A percentile compares a stretch with the other conserved stretches of the same genome.
Evolutionary conservation across 768 basidiomycete species (phyloP).

Genomic region (Mycena venus): DNA sequence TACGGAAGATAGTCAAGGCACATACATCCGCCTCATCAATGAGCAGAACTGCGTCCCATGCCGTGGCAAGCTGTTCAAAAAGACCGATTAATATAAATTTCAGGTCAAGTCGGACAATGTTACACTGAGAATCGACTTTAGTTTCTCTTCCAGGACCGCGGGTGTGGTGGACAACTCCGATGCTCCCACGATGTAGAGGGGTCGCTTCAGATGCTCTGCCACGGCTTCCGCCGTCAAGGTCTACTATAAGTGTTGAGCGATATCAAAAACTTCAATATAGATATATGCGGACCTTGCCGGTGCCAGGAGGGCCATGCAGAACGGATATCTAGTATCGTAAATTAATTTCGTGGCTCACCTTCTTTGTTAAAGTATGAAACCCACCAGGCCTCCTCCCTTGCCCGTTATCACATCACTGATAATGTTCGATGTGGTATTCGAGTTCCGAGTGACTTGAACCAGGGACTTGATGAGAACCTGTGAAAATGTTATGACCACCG

Average conservation of each 20-base stretch:
- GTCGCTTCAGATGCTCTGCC: constrained; percentile 40
- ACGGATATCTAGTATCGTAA: constrained; percentile 33
- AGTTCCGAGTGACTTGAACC: constrained; percentile 40
- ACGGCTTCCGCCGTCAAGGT: constrained; percentile 46
- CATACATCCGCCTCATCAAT: constrained; percentile 43
- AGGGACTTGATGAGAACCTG: constrained; percentile 41
- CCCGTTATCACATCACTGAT: constrained; percentile 49
- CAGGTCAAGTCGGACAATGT: background rate
- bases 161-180: constrained; percentile 40
- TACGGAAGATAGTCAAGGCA: background rate
- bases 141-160: constrained; percentile 34
- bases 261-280: background rate
- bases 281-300: constrained; percentile 26
- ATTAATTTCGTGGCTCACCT: background rate
- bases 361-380: constrained; percentile 12
- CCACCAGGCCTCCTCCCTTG: constrained; percentile 52
- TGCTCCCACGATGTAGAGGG: constrained; percentile 40
- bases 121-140: constrained; percentile 37
- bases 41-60: constrained; percentile 39
- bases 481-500: constrained; percentile 34
- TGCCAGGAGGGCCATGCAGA: constrained; percentile 42
- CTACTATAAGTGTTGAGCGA: constrained; percentile 9
- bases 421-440: constrained; percentile 34
- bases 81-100: background rate
- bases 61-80: constrained; percentile 30